These are phyloP conservation scores for Pluteus cervinus DNA, from an alignment of 768 basidiomycete genomes.

Conservation along the genomic window DNA sequence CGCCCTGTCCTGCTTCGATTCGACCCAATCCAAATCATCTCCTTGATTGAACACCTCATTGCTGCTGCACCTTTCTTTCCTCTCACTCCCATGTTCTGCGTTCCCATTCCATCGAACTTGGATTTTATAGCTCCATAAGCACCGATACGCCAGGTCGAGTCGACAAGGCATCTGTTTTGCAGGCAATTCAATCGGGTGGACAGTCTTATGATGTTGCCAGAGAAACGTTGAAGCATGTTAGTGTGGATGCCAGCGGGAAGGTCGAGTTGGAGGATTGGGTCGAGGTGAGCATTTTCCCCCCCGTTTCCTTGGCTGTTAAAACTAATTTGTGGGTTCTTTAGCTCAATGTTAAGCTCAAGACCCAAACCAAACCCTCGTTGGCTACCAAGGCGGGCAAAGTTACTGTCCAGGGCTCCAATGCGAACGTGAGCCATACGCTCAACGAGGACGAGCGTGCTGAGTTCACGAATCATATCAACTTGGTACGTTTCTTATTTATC, in stretches of 20 bases:
- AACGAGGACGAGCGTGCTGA: conserved; percentile 94
- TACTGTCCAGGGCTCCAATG: conserved; percentile 89
- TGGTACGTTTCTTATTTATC: conserved; percentile 42
- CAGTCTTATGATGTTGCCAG: conserved; percentile 87
- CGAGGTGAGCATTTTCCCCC: conserved; percentile 81
- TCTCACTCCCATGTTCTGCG: too few relatives aligned
- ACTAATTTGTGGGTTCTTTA: too few relatives aligned
- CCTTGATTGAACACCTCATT: too few relatives aligned
- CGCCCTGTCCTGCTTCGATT: too few relatives aligned
- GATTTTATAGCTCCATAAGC: conserved; percentile 50
- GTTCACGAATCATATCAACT: conserved; percentile 98
- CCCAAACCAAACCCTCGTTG: conserved; percentile 39
- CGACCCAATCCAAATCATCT: too few relatives aligned
- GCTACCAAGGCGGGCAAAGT: conserved; percentile 81
- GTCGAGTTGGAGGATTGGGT: conserved; percentile 99
- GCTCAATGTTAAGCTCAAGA: conserved; percentile 78
- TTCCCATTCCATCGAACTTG: too few relatives aligned
- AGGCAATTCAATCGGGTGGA: conserved; percentile 71
- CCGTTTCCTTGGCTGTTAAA: too few relatives aligned
- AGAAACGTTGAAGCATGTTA: conserved; percentile 90
- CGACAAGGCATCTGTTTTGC: conserved; percentile 77
- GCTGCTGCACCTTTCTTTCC: too few relatives aligned
- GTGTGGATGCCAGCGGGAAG: conserved; percentile 91
- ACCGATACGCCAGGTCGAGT: conserved; percentile 80
- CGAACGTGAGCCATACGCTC: conserved; percentile 94